Conservation (phyloP, 2,329 filamentous ascomycete species). For the Venturia nashicola region DNA sequence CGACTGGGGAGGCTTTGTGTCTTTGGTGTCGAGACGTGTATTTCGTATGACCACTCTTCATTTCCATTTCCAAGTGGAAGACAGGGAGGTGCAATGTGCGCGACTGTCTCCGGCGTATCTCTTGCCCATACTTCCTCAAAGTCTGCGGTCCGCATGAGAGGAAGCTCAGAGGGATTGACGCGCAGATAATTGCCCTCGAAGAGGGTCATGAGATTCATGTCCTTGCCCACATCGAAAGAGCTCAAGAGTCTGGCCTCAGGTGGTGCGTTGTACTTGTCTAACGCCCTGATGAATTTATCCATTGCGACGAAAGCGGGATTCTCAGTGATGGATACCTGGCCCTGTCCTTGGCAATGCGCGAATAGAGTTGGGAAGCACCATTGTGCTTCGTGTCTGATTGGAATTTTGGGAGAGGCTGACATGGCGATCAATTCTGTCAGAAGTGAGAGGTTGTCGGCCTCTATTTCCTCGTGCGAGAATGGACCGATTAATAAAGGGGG, state of each 20-base stretch:
- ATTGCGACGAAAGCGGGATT: constrained; percentile 30
- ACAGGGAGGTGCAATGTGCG: background rate
- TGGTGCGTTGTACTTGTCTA: constrained; percentile 29
- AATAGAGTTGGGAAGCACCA: constrained; percentile 34
- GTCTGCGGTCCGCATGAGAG: constrained; percentile 25
- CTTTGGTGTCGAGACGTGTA: background rate
- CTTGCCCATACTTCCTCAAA: constrained; percentile 16
- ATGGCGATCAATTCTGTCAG: constrained; percentile 31
- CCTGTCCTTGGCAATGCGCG: constrained; percentile 23
- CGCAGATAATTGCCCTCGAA: constrained; percentile 33
- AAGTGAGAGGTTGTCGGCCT: constrained; percentile 26
- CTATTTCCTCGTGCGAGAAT: constrained; percentile 12
- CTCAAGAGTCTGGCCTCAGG: constrained; percentile 23
- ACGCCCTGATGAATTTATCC: constrained; percentile 29
- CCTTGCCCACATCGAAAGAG: constrained; percentile 29
- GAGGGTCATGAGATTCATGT: constrained; percentile 31
- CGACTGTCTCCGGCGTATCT: background rate
- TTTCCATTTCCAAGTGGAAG: background rate
- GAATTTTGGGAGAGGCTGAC: constrained; percentile 36
- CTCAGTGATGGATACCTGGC: constrained; percentile 22
- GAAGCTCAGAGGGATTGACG: constrained; percentile 29
- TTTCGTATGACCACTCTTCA: background rate
- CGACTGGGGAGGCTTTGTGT: background rate
- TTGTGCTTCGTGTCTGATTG: constrained; percentile 41
- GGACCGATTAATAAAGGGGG: constrained; percentile 10